Base-by-base conservation (phyloP, 1,284 basidiomycete genomes). In the Cryptococcus sp. region DNA sequence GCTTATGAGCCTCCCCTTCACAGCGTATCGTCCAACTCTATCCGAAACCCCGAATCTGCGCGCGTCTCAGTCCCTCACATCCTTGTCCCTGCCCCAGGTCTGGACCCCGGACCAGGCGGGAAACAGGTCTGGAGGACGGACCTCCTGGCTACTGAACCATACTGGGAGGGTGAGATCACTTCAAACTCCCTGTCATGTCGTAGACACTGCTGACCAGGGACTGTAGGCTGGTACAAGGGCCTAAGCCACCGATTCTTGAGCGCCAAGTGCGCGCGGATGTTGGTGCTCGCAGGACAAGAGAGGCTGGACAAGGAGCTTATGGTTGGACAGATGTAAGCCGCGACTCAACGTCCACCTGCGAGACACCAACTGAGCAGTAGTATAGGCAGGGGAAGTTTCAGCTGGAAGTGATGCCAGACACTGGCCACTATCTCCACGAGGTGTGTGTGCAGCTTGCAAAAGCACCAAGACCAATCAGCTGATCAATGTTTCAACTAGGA, bases 351-450 rank as follows among this genome's bases (percentile, higher is more conserved):
- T n/a, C n/a, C n/a, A n/a, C n/a, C n/a, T n/a, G n/a, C n/a, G n/a
- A n/a, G n/a, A n/a, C 37, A 16, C 2, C 38, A 20, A 38, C 53
- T 40, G 35, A n/a, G 46, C 15, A n/a, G 15, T 16, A 2, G 18
- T 47, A 28, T 24, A 70, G 68, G 71, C 87, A 89, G 78, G 94
- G 94, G 56, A 97, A 97, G 74, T 98, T 97, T 78, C 95, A 98
- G 77, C 82, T 97, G 67, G 86, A 85, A 21, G 91, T 98, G 24
- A 83, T 96, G 61, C 83, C 84, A 3, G 85, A 85, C 20, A 91
- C 91, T 0, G 95, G 95, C 0, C 95, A 98, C 71, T 89, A 95
- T 78, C 75, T 98, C 44, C 95, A 98, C 54, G 94, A 97, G 82
- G 92, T 90, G 57, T 53, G 82, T 66, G 2, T 16, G 33, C 21